Evolutionary conservation across 1,139 yeast genomes (phyloP).

Genomic region (Kodamaea ohmeri): DNA sequence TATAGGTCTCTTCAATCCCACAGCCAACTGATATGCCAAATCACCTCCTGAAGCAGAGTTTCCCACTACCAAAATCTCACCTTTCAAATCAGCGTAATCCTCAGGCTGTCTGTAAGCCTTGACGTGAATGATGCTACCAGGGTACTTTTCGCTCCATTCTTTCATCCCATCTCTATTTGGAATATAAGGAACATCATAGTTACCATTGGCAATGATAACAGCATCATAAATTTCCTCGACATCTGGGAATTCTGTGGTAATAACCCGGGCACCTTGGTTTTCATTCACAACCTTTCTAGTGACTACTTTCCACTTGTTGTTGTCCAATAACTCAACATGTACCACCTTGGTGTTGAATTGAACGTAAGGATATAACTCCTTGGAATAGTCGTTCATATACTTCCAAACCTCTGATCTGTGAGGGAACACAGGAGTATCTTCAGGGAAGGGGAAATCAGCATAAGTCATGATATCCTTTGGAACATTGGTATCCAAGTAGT

Average conservation of each 20-base stretch:
- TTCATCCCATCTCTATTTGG: slow-evolving; percentile 55
- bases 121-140: slow-evolving; percentile 55
- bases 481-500: slow-evolving; percentile 59
- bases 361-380: slow-evolving; percentile 24
- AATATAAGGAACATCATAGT: slow-evolving; percentile 52
- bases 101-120: slow-evolving; percentile 55
- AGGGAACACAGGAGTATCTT: slow-evolving; percentile 47
- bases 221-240: slow-evolving; percentile 39
- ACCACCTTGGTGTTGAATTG: slow-evolving; percentile 38
- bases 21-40: slow-evolving; percentile 50
- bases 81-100: slow-evolving; percentile 36
- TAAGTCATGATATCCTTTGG: slow-evolving; percentile 59
- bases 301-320: slow-evolving; percentile 16
- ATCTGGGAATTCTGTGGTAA: slow-evolving; percentile 12
- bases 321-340: slow-evolving; percentile 19
- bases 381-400: slow-evolving; percentile 43
- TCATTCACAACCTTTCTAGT: slow-evolving; percentile 28
- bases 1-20: slow-evolving; percentile 33
- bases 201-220: slow-evolving; percentile 57
- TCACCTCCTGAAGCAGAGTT: slow-evolving; percentile 64
- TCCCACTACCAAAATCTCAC: slow-evolving; percentile 53
- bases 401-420: slow-evolving; percentile 45
- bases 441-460: slow-evolving; percentile 42
- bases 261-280: slow-evolving; percentile 19
- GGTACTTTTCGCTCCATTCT: slow-evolving; percentile 44